Evolutionary conservation across 2,329 filamentous ascomycete species (phyloP).

Genomic region (Ascochyta koolunga): DNA sequence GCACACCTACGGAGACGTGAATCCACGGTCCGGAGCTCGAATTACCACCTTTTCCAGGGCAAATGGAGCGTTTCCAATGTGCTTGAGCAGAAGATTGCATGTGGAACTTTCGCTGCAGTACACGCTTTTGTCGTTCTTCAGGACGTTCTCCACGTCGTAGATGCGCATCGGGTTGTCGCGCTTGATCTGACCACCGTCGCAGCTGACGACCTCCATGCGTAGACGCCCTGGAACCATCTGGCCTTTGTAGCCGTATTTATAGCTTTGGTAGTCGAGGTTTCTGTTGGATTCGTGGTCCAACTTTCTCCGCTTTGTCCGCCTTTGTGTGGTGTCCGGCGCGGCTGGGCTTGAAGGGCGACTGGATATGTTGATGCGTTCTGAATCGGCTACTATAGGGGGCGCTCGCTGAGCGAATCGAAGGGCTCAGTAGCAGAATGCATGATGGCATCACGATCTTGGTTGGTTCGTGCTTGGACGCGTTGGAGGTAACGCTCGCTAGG

Average conservation of each 20-base stretch:
- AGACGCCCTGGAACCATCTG: constrained; percentile 83
- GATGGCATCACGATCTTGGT: constrained; percentile 30
- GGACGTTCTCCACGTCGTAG: constrained; percentile 70
- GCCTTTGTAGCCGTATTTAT: constrained; percentile 84
- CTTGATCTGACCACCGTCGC: constrained; percentile 76
- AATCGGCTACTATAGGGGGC: constrained; percentile 3
- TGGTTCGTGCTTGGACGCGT: constrained; percentile 39
- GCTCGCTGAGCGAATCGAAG: constrained; percentile 34
- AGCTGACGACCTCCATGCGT: constrained; percentile 86
- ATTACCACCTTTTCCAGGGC: constrained; percentile 85
- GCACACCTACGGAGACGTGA: constrained; percentile 79
- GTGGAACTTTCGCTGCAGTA: constrained; percentile 89
- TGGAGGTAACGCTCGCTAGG: constrained; percentile 47
- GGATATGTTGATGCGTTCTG: constrained; percentile 3
- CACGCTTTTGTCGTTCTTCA: constrained; percentile 80
- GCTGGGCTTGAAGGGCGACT: constrained; percentile 3
- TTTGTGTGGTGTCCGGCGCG: constrained; percentile 23
- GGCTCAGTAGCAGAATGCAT: constrained; percentile 31
- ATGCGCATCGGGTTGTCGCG: constrained; percentile 61
- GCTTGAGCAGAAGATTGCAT: constrained; percentile 85
- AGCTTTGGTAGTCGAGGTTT: constrained; percentile 47
- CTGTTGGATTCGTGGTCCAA: constrained; percentile 44
- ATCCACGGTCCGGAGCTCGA: constrained; percentile 79
- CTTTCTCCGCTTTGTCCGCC: constrained; percentile 47
- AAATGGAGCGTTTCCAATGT: constrained; percentile 81